Conservation (phyloP, 2,329 filamentous ascomycete species). For the Aspergillus amoenus region DNA sequence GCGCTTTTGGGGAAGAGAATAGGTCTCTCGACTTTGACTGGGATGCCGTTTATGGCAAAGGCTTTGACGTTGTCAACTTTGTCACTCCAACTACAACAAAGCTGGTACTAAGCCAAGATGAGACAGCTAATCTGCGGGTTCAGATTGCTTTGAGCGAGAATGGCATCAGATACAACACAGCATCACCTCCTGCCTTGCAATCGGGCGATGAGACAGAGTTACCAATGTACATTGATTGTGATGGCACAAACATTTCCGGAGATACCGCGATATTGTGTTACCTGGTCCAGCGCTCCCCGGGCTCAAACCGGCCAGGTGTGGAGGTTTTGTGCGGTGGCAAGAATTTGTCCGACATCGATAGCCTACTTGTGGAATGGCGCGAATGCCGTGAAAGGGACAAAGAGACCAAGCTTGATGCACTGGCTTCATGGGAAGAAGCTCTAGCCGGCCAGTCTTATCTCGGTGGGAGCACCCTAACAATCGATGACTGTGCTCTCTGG, state of each 20-base stretch:
- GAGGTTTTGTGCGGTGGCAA: slow-evolving; percentile 29
- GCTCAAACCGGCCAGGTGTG: slow-evolving; percentile 26
- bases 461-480: slow-evolving; percentile 33
- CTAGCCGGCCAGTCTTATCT: slow-evolving; percentile 36
- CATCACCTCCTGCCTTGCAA: neutral
- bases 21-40: slow-evolving; percentile 69
- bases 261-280: slow-evolving; percentile 33
- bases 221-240: slow-evolving; percentile 29
- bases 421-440: slow-evolving; percentile 35
- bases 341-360: slow-evolving; percentile 29
- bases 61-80: slow-evolving; percentile 72
- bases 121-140: slow-evolving; percentile 38
- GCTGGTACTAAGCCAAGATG: slow-evolving; percentile 32
- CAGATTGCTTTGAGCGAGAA: slow-evolving; percentile 40
- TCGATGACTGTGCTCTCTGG: slow-evolving; percentile 48
- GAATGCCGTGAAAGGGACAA: slow-evolving; percentile 18
- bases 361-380: slow-evolving; percentile 32
- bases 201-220: slow-evolving; percentile 3
- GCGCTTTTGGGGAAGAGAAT: slow-evolving; percentile 84
- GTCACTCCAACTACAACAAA: slow-evolving; percentile 35
- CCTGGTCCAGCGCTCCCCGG: slow-evolving; percentile 25
- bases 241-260: slow-evolving; percentile 30
- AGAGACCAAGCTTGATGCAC: slow-evolving; percentile 10
- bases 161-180: slow-evolving; percentile 35
- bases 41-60: slow-evolving; percentile 70